Evolutionary conservation across 1,284 basidiomycete genomes (phyloP).

Genomic region (Microbotryum scabiosae): DNA sequence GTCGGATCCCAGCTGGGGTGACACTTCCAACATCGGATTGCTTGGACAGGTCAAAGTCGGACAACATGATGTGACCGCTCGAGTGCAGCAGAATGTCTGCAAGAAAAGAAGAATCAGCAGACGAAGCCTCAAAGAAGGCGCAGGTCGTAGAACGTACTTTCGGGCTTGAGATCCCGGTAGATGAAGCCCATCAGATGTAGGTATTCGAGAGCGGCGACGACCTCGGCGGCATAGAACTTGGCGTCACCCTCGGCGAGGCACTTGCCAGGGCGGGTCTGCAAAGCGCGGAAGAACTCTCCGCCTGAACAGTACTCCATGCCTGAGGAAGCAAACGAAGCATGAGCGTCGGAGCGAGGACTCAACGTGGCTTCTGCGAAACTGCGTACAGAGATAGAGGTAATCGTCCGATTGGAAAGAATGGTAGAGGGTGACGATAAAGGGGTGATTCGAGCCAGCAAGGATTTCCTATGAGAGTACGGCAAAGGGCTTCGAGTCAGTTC

Average conservation of each 20-base stretch:
- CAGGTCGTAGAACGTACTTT: constrained; percentile 59
- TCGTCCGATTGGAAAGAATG: constrained; percentile 97
- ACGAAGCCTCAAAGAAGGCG: not conserved
- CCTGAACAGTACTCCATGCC: constrained; percentile 99
- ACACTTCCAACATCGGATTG: constrained; percentile 68
- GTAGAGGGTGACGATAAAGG: constrained; percentile 94
- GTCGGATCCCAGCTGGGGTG: constrained; percentile 82
- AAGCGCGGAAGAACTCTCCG: constrained; percentile 95
- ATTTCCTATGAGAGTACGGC: constrained; percentile 53
- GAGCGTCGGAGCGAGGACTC: not conserved
- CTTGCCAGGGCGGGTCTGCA: constrained; percentile 90
- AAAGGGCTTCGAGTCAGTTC: not conserved
- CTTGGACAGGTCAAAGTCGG: constrained; percentile 98
- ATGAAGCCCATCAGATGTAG: constrained; percentile 99
- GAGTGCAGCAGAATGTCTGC: constrained; percentile 96
- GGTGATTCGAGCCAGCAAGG: constrained; percentile 88
- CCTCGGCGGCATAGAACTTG: constrained; percentile 97
- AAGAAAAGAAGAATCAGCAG: not conserved
- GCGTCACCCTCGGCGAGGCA: constrained; percentile 92
- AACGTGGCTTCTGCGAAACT: too few species aligned
- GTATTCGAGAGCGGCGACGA: constrained; percentile 94
- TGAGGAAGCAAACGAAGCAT: not conserved
- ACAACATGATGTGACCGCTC: constrained; percentile 98
- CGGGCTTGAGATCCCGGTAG: constrained; percentile 97
- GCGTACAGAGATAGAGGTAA: constrained; percentile 74